These are phyloP conservation scores for Aotearoamyces nothofagi DNA, from an alignment of 2,329 filamentous ascomycete genomes.

Conservation along the genomic window DNA sequence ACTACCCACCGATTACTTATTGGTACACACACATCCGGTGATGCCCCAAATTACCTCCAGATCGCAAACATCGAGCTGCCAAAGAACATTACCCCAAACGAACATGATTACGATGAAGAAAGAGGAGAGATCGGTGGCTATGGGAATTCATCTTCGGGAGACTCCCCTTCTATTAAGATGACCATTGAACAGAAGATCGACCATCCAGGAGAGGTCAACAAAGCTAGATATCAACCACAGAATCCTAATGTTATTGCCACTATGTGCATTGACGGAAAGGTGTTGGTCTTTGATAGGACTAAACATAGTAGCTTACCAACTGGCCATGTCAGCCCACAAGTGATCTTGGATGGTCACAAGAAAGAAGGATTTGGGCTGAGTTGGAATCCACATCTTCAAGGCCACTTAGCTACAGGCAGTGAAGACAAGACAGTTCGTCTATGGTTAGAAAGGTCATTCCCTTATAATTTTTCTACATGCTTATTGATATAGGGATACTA, in stretches of 20 bases:
- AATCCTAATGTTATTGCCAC: conserved; percentile 96
- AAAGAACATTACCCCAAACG: conserved; percentile 57
- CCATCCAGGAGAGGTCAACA: conserved; percentile 95
- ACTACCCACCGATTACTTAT: conserved; percentile 79
- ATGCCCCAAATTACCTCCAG: conserved; percentile 79
- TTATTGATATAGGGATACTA: conserved; percentile 51
- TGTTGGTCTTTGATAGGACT: conserved; percentile 89
- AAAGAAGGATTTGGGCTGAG: conserved; percentile 83
- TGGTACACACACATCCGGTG: conserved; percentile 85
- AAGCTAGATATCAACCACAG: conserved; percentile 93
- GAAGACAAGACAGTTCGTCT: conserved; percentile 85
- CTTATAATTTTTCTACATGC: conserved; percentile 1
- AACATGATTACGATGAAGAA: conserved; percentile 80
- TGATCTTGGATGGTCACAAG: conserved; percentile 72
- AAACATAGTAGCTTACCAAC: conserved; percentile 75
- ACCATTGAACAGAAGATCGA: conserved; percentile 91
- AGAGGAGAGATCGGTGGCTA: conserved; percentile 90
- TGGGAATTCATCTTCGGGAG: conserved; percentile 51
- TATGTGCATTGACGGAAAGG: conserved; percentile 71
- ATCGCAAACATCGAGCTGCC: conserved; percentile 91
- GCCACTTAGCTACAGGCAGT: conserved; percentile 76
- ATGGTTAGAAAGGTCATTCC: conserved; percentile 42
- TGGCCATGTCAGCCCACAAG: conserved; percentile 63
- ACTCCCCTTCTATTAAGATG: conserved; percentile 66
- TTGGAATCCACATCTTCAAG: conserved; percentile 78